Base-by-base conservation (phyloP, 768 basidiomycete genomes). In the Amanita exitialis region DNA sequence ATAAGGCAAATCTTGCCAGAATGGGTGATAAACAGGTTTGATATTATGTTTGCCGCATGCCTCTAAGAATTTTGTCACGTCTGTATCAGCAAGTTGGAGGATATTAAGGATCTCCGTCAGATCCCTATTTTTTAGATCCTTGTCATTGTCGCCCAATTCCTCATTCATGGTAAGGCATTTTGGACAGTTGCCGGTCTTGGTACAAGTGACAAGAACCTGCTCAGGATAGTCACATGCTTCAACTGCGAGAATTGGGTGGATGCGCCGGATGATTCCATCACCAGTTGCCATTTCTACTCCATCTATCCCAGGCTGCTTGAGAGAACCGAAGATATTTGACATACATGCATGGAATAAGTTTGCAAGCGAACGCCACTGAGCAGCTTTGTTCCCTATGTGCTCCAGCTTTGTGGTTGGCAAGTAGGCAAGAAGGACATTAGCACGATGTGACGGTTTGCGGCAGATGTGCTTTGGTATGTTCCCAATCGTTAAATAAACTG, bases 401-500 rank as follows among this genome's bases (percentile, higher is more conserved):
- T 46, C 16, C 16, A 46, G 32, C 8, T 32, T 46, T 6, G 28
- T 18, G 3, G 32, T 35, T 6, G 45, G 45, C 8, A 46, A 15
- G 15, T 46, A 46, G 1, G 30, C 45, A 4, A 46, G 15, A 2
- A 46, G 20, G 2, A 35, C 9, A 1, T 32, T 13, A 9, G 28
- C 27, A 8, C 62, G 66, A 3, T 50, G 49, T 0, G 64, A 68
- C 0, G 70, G 70, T 47, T 73, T 62, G 1, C 66, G 57, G 1
- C 64, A 64, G 13, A 73, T 64, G 0, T 65, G 57, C 49, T 75
- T 76, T 0, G 66, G 62, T 4, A 77, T 61, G 50, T 76, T 76
- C 0, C 73, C 74, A 47, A 77, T 68, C 0, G 74, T 72, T 12
- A 77, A 45, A 53, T 78, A 78, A 0, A 78, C 63, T 0, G 75